Evolutionary conservation across 2,329 filamentous ascomycete genomes (phyloP).

Genomic region (Colletotrichum horii): DNA sequence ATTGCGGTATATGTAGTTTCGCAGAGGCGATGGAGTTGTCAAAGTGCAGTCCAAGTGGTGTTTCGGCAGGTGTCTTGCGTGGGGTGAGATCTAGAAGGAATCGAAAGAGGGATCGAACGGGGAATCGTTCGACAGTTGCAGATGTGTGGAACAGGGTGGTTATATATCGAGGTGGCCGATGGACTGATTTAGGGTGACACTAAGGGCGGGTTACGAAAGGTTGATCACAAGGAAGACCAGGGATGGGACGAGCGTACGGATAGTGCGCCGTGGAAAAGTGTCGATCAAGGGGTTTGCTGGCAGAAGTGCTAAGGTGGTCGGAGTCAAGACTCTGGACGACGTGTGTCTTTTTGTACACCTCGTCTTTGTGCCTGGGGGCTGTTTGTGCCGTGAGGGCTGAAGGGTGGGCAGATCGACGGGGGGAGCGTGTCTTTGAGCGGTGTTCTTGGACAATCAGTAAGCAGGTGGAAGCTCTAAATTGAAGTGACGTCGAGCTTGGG

Average conservation of each 20-base stretch:
- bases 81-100: constrained; percentile 19
- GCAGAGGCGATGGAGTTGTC: neutral
- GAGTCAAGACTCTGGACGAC: constrained; percentile 11
- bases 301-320: neutral
- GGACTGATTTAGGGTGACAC: constrained; percentile 21
- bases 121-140: constrained; percentile 11
- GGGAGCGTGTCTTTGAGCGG: constrained; percentile 4
- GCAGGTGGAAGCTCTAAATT: constrained; percentile 18
- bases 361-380: neutral
- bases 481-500: constrained; percentile 15
- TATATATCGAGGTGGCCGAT: constrained; percentile 19
- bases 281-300: constrained; percentile 23
- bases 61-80: constrained; percentile 5
- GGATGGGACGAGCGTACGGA: constrained; percentile 18
- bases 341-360: neutral
- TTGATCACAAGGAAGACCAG: constrained; percentile 16
- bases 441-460: constrained; percentile 6
- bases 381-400: constrained; percentile 3
- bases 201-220: constrained; percentile 12
- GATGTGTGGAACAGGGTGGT: constrained; percentile 11
- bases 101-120: constrained; percentile 22
- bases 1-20: constrained; percentile 1
- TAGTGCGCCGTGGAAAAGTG: constrained; percentile 12
- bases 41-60: constrained; percentile 1
- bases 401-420: constrained; percentile 8